phyloP scores from a whole-genome alignment of 192 early-diverging fungal genomes.

The Phlyctochytrium planicorne region DNA sequence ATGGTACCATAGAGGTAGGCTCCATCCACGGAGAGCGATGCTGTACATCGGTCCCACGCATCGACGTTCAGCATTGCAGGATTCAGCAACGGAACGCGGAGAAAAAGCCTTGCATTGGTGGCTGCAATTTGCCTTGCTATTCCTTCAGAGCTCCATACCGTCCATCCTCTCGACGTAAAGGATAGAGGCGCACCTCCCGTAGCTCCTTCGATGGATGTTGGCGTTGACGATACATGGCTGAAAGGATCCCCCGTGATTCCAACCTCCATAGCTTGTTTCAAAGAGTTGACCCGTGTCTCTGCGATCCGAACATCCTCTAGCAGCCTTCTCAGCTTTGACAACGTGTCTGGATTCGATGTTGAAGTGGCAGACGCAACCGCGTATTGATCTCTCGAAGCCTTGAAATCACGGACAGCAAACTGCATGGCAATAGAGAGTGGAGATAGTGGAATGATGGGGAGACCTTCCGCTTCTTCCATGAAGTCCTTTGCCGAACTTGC shows the following conservation, averaged over 20 bases:
- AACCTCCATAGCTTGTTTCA: not conserved
- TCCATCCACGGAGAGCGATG: not conserved
- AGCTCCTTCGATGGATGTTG: not conserved
- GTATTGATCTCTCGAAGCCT: not conserved
- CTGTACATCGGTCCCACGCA: not conserved
- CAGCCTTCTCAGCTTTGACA: not conserved
- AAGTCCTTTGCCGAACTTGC: not conserved
- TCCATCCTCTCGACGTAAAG: not conserved
- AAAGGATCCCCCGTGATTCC: not conserved
- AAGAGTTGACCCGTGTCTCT: not conserved
- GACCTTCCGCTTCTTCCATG: not conserved
- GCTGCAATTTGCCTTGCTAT: not conserved
- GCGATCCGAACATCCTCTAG: slow-evolving; percentile 6
- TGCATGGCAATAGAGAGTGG: not conserved
- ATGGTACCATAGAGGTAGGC: not conserved
- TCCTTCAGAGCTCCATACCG: not conserved
- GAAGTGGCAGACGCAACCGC: not conserved
- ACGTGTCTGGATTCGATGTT: not conserved
- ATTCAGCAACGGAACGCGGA: not conserved
- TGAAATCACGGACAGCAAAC: not conserved
- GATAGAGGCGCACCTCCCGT: not conserved
- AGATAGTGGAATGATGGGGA: not conserved
- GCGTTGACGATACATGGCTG: not conserved
- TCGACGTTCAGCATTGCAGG: not conserved
- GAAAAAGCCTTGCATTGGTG: not conserved